These are phyloP conservation scores for Trichoderma asperellum DNA, from an alignment of 2,329 filamentous ascomycete genomes.

Conservation along the genomic window DNA sequence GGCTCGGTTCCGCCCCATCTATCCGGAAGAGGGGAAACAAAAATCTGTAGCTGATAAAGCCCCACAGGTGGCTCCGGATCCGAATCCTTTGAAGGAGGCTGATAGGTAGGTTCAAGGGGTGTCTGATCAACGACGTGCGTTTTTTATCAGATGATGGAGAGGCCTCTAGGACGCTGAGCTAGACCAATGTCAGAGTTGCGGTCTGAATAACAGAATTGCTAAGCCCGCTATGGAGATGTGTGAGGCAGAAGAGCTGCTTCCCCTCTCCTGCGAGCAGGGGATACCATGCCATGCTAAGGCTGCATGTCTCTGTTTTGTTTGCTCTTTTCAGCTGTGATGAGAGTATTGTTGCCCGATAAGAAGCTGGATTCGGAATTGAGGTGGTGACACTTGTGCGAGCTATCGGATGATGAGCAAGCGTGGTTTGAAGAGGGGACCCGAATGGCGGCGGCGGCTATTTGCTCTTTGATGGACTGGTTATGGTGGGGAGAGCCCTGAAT, in stretches of 20 bases:
- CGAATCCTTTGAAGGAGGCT: neutral
- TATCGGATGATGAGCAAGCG: neutral
- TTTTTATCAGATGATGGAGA: neutral
- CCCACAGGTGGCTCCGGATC: conserved; percentile 10
- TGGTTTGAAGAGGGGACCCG: neutral
- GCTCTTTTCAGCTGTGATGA: conserved; percentile 4
- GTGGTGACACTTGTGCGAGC: neutral
- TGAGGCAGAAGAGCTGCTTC: neutral
- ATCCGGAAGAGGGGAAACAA: neutral
- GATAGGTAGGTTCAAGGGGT: conserved; percentile 3
- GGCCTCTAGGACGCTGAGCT: neutral
- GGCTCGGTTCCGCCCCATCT: neutral
- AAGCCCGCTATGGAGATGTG: neutral
- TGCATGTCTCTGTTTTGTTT: neutral
- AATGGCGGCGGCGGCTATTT: neutral
- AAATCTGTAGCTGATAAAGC: neutral
- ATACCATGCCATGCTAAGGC: neutral
- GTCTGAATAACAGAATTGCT: neutral
- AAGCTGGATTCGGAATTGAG: neutral
- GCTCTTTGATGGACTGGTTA: neutral
- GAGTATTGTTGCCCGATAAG: neutral
- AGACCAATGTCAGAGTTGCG: neutral
- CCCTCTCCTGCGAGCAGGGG: neutral
- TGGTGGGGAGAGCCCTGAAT: neutral
- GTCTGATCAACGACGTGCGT: conserved; percentile 1